Percentiles rank a stretch among this genome's conserved stretches.
Evolutionary conservation across 78 protist genomes (phyloP).

Genomic region (Dictyostelium intermedium): DNA sequence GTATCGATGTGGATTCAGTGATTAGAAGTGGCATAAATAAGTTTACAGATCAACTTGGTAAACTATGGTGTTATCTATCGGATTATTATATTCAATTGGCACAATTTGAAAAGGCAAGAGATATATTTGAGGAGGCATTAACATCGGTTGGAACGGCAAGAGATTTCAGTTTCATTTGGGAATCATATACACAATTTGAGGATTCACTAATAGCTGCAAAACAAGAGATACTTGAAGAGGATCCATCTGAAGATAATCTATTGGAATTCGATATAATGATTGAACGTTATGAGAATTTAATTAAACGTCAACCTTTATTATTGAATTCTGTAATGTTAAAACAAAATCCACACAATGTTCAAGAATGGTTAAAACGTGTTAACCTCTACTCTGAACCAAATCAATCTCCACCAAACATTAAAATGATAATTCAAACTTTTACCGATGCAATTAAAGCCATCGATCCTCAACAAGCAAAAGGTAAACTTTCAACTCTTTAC

Average conservation of each 20-base stretch:
- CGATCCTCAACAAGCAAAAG: conserved; percentile 88
- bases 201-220: conserved; percentile 85
- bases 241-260: conserved; percentile 28
- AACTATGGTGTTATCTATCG: conserved; percentile 96
- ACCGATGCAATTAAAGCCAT: conserved; percentile 81
- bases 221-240: conserved; percentile 53
- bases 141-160: conserved; percentile 89
- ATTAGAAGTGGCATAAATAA: conserved; percentile 87
- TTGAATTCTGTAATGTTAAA: conserved; percentile 89
- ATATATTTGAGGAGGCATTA: conserved; percentile 97
- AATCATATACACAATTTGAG: conserved; percentile 95
- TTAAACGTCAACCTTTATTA: conserved; percentile 89
- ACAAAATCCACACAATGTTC: conserved; percentile 98
- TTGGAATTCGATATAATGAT: conserved; percentile 87
- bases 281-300: conserved; percentile 89
- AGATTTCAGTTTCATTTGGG: conserved; percentile 97
- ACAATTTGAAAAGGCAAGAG: conserved; percentile 97
- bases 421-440: conserved; percentile 82
- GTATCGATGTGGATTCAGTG: conserved; percentile 81
- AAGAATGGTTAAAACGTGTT: conserved; percentile 97
- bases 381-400: conserved; percentile 70
- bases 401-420: neutral
- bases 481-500: conserved; percentile 89
- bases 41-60: conserved; percentile 94
- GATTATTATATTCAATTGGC: conserved; percentile 94